phyloP scores from a whole-genome alignment of 2,329 filamentous ascomycete species.

The Fusarium subglutinans region DNA sequence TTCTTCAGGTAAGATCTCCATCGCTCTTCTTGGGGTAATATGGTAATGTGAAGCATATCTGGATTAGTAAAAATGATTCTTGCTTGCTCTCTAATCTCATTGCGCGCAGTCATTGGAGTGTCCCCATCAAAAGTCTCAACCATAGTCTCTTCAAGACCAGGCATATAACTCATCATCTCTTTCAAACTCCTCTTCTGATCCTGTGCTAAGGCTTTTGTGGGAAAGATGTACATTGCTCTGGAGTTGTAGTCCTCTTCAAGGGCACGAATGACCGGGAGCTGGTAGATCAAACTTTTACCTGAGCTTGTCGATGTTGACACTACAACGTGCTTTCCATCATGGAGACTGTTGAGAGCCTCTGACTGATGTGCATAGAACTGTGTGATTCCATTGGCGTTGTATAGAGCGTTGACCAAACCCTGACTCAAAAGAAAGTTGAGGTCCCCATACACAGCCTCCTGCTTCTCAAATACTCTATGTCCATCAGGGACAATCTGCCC shows the following conservation, averaged over 20 bases:
- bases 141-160: constrained; percentile 75
- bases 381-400: constrained; percentile 88
- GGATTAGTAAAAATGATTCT: constrained; percentile 97
- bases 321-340: constrained; percentile 86
- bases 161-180: constrained; percentile 84
- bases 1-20: constrained; percentile 93
- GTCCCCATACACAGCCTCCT: constrained; percentile 82
- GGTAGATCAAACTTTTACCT: constrained; percentile 97
- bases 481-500: constrained; percentile 94
- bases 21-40: constrained; percentile 87
- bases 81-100: constrained; percentile 84
- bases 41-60: constrained; percentile 96
- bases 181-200: constrained; percentile 91
- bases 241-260: constrained; percentile 80
- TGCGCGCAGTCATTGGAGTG: constrained; percentile 82
- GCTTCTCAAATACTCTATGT: constrained; percentile 88
- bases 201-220: constrained; percentile 94
- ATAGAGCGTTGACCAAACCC: constrained; percentile 92
- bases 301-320: constrained; percentile 96
- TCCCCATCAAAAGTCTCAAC: constrained; percentile 98
- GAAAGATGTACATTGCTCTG: constrained; percentile 96
- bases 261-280: constrained; percentile 88
- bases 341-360: constrained; percentile 88
- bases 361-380: constrained; percentile 91
- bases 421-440: constrained; percentile 89